Evolutionary conservation across 305 asterid species (phyloP).

Genomic region (Plantago coronopus): DNA sequence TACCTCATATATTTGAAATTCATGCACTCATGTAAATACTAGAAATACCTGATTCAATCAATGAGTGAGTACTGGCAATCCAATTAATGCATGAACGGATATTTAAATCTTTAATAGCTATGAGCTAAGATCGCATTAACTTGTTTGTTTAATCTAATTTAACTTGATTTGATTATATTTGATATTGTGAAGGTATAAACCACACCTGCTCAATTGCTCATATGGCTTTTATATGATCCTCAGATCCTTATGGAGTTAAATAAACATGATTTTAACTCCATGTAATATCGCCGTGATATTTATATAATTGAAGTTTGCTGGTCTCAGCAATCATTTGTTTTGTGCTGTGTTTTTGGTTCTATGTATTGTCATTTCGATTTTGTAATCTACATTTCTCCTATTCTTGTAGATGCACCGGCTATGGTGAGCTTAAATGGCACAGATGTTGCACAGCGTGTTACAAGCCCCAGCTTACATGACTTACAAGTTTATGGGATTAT

Average conservation of each 20-base stretch:
- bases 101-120: background rate
- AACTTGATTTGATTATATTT: constrained; percentile 5
- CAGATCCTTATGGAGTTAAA: background rate
- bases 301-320: background rate
- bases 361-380: constrained; percentile 15
- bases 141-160: constrained; percentile 3
- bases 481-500: constrained; percentile 90
- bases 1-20: no score
- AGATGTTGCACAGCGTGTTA: constrained; percentile 60
- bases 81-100: no score
- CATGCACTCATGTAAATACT: background rate
- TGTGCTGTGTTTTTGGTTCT: constrained; percentile 5
- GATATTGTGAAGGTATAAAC: background rate
- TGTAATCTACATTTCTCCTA: constrained; percentile 29
- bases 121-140: constrained; percentile 13
- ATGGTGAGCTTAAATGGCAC: constrained; percentile 77
- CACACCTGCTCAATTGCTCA: no score
- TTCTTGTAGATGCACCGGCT: constrained; percentile 52
- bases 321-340: constrained; percentile 11
- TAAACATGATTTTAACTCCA: background rate
- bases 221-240: background rate
- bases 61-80: background rate
- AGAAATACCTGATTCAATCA: background rate
- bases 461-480: constrained; percentile 94
- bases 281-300: background rate